Evolutionary conservation across 305 asterid genomes (phyloP).

Genomic region (Striga hermonthica): DNA sequence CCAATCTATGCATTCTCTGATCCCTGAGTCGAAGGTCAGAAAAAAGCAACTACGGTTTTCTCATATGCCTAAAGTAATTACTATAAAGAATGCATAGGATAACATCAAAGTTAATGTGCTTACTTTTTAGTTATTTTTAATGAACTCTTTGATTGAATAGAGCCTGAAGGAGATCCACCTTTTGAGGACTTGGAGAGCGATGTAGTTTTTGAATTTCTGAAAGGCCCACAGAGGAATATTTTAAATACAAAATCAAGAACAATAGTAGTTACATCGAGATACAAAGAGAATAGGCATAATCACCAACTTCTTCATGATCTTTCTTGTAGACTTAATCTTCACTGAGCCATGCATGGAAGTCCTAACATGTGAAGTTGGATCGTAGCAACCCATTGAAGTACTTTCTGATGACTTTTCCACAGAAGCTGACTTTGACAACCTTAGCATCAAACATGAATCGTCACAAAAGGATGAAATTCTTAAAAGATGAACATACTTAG

Average conservation of each 20-base stretch:
- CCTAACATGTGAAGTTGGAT: conserved; percentile 41
- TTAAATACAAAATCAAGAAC: conserved; percentile 11
- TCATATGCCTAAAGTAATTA: conserved; percentile 15
- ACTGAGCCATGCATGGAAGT: conserved; percentile 36
- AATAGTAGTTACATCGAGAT: conserved; percentile 21
- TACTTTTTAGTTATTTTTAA: conserved; percentile 90
- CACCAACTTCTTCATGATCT: conserved; percentile 58
- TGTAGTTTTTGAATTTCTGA: conserved; percentile 44
- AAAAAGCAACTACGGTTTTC: conserved; percentile 20
- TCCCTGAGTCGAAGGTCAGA: conserved; percentile 52
- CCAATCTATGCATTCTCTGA: conserved; percentile 90
- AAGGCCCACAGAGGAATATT: conserved; percentile 30
- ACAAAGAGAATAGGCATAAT: conserved; percentile 25
- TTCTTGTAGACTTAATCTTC: conserved; percentile 41
- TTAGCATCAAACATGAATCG: conserved; percentile 37
- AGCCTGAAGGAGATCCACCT: conserved; percentile 41
- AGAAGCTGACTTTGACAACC: conserved; percentile 43
- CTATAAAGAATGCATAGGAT: conserved; percentile 24
- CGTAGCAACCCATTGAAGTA: conserved; percentile 30
- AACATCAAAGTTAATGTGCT: conserved; percentile 32
- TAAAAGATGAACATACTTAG: conserved; percentile 11
- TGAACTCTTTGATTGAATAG: conserved; percentile 50
- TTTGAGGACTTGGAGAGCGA: conserved; percentile 43
- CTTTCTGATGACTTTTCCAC: conserved; percentile 33
- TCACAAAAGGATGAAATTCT: conserved; percentile 25